These are phyloP conservation scores for Pythium sp. DNA, from an alignment of 352 stramenopile species.

Conservation along the genomic window DNA sequence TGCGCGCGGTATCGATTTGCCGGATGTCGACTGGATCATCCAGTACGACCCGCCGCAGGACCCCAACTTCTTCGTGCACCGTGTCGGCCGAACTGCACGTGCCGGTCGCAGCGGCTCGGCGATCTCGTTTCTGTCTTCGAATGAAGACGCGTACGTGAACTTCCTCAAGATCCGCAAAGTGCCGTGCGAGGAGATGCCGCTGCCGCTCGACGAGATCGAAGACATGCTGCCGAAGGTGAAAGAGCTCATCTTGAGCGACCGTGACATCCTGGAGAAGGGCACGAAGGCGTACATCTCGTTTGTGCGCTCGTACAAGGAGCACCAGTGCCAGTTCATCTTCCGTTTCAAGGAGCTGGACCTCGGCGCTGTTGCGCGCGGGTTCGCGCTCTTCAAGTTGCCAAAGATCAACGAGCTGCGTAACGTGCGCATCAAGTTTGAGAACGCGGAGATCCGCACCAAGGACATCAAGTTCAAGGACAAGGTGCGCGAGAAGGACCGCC, in stretches of 20 bases:
- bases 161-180: constrained; percentile 95
- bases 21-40: constrained; percentile 98
- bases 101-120: constrained; percentile 91
- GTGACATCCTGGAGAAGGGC: constrained; percentile 97
- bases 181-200: constrained; percentile 79
- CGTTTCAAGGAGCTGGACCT: constrained; percentile 98
- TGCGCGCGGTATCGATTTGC: constrained; percentile 97
- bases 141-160: constrained; percentile 97
- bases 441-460: constrained; percentile 86
- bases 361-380: constrained; percentile 85
- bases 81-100: constrained; percentile 96
- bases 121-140: constrained; percentile 94
- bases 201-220: constrained; percentile 62
- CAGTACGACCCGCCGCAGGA: constrained; percentile 98
- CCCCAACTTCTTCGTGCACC: constrained; percentile 99
- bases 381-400: constrained; percentile 75
- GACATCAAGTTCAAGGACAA: constrained; percentile 96
- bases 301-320: constrained; percentile 98
- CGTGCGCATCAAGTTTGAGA: constrained; percentile 82
- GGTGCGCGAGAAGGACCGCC: constrained; percentile 93
- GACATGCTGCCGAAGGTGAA: constrained; percentile 90
- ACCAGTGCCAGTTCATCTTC: constrained; percentile 98
- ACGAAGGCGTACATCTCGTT: constrained; percentile 99
- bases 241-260: constrained; percentile 87
- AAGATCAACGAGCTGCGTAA: constrained; percentile 88